phyloP scores from a whole-genome alignment of 2,329 filamentous ascomycete species.

The Neurospora sp. region DNA sequence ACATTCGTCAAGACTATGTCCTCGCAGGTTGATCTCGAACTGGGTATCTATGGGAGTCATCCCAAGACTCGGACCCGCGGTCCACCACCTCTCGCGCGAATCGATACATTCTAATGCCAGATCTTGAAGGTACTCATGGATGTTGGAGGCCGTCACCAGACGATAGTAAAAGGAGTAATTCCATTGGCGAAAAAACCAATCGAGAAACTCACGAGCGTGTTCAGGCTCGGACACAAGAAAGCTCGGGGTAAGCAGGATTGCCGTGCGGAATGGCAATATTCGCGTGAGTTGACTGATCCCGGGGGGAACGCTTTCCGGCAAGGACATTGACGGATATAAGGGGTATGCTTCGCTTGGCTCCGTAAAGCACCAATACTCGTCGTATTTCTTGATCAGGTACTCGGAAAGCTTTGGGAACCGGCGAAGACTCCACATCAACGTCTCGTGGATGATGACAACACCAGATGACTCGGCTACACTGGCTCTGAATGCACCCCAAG shows the following conservation, averaged over 20 bases:
- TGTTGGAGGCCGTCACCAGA: constrained; percentile 27
- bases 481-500: constrained; percentile 37
- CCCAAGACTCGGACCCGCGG: background rate
- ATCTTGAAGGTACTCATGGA: constrained; percentile 26
- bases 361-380: constrained; percentile 32
- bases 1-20: constrained; percentile 19
- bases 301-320: constrained; percentile 12
- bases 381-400: constrained; percentile 22
- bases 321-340: constrained; percentile 22
- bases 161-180: constrained; percentile 17
- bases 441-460: constrained; percentile 37
- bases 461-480: constrained; percentile 17
- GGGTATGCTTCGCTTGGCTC: constrained; percentile 23
- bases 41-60: constrained; percentile 11
- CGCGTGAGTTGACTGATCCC: constrained; percentile 27
- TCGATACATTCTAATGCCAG: constrained; percentile 23
- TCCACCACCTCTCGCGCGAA: background rate
- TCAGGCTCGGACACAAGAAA: constrained; percentile 37
- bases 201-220: constrained; percentile 27
- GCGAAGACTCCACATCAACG: constrained; percentile 27
- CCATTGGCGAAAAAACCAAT: constrained; percentile 27
- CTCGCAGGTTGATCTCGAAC: constrained; percentile 18
- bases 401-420: constrained; percentile 28
- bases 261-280: constrained; percentile 35
- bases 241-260: constrained; percentile 40